Evolutionary conservation across 495 filamentous ascomycete species (phyloP).

Genomic region (Melanomma pulvis-pyrius): DNA sequence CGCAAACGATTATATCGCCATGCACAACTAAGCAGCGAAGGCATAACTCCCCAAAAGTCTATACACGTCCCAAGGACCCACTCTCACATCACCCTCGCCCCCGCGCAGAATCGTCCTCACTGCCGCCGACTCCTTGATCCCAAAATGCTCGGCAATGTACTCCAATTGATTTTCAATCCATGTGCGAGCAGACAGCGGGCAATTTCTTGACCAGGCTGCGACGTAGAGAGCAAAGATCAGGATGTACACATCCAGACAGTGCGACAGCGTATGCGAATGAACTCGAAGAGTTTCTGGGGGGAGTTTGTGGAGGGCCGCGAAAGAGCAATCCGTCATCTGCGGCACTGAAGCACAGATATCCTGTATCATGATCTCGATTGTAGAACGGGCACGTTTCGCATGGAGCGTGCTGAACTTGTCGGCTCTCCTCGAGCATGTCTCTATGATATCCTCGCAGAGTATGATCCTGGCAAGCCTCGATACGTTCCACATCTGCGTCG

Average conservation of each 20-base stretch:
- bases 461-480: constrained; percentile 40
- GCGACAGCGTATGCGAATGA: constrained; percentile 13
- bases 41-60: constrained; percentile 46
- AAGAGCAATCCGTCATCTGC: constrained; percentile 36
- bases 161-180: constrained; percentile 42
- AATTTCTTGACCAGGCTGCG: constrained; percentile 28
- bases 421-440: neutral
- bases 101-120: constrained; percentile 36
- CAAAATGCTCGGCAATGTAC: constrained; percentile 38
- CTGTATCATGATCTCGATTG: constrained; percentile 33
- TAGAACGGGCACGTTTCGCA: neutral
- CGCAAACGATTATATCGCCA: too few species aligned
- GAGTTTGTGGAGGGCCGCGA: constrained; percentile 9
- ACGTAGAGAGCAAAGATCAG: constrained; percentile 44
- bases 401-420: neutral
- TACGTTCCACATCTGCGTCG: constrained; percentile 42
- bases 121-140: constrained; percentile 37
- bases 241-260: constrained; percentile 38
- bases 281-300: neutral
- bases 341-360: constrained; percentile 44
- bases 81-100: constrained; percentile 11
- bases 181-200: constrained; percentile 17
- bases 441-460: constrained; percentile 37
- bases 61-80: constrained; percentile 43
- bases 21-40: constrained; percentile 25